Conservation (phyloP, 108 stramenopile species). For the Cyclotella choctawhatcheeana region DNA sequence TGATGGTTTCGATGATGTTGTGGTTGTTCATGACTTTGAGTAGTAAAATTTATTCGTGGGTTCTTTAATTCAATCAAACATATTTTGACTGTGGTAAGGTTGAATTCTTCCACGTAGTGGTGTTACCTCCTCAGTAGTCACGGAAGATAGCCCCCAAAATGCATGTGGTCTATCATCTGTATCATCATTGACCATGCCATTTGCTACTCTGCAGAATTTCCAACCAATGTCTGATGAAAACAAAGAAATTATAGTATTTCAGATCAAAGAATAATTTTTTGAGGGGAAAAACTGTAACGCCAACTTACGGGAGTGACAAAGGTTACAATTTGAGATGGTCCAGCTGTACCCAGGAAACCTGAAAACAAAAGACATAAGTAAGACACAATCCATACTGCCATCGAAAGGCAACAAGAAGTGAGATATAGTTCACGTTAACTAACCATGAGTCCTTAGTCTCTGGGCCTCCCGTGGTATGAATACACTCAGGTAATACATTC, state of each 20-base stretch:
- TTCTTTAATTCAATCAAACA: no score
- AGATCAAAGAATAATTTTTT: no score
- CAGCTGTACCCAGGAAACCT: slow-evolving; percentile 84
- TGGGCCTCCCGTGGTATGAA: slow-evolving; percentile 55
- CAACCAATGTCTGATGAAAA: no score
- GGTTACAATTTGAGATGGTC: slow-evolving; percentile 65
- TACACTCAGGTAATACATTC: slow-evolving; percentile 46
- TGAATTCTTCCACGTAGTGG: slow-evolving; percentile 10
- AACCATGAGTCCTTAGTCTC: slow-evolving; percentile 68
- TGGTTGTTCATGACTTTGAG: slow-evolving; percentile 58
- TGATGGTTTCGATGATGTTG: slow-evolving; percentile 50
- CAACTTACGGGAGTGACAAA: slow-evolving; percentile 61
- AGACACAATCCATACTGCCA: neutral
- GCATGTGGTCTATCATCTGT: slow-evolving; percentile 3
- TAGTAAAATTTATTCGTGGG: no score
- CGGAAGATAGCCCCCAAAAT: slow-evolving; percentile 39
- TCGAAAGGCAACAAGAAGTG: neutral
- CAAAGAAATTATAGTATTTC: no score
- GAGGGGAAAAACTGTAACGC: no score
- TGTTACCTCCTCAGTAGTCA: slow-evolving; percentile 27
- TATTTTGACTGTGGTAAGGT: no score
- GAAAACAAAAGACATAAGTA: neutral
- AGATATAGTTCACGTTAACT: no score
- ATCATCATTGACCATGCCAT: neutral
- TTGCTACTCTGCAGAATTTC: slow-evolving; percentile 67